Evolutionary conservation across 2,329 filamentous ascomycete species (phyloP).

Genomic region (Mycogone perniciosa): DNA sequence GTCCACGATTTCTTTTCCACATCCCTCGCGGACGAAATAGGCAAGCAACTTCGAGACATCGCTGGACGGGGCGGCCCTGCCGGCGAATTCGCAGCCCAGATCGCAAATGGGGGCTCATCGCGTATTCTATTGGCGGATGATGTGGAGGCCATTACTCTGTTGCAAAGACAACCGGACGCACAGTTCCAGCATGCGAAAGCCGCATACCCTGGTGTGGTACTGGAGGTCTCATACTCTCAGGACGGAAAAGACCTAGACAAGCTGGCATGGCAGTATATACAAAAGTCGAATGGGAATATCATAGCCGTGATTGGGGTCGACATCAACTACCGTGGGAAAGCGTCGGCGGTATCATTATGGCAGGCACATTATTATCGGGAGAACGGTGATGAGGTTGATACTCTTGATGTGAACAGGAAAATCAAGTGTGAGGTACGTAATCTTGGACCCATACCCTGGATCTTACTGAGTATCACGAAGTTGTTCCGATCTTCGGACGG

Average conservation of each 20-base stretch:
- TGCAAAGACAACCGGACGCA: not conserved
- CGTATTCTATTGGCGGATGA: not conserved
- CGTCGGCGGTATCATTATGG: slow-evolving; percentile 8
- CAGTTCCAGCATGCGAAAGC: not conserved
- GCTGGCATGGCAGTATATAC: not conserved
- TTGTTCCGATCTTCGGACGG: not conserved
- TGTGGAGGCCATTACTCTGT: not conserved
- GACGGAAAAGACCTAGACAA: slow-evolving; percentile 7
- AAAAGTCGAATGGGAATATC: not conserved
- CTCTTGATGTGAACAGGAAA: not conserved
- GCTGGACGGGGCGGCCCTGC: not conserved
- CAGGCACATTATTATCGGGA: slow-evolving; percentile 1
- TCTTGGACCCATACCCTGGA: not conserved
- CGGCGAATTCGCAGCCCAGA: not conserved
- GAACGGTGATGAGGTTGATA: not conserved
- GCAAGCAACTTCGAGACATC: not conserved
- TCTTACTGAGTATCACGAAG: not conserved
- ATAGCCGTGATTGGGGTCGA: not conserved
- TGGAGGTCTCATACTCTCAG: slow-evolving; percentile 8
- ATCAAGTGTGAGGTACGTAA: not conserved
- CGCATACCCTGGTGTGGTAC: slow-evolving; percentile 4
- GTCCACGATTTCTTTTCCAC: not conserved
- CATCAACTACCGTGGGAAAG: slow-evolving; percentile 3
- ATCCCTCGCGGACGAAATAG: not conserved
- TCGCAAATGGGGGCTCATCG: not conserved